A percentile compares a stretch with the other conserved stretches of the same genome.
Conservation (phyloP, 768 basidiomycete genomes). For the Amyloporia xantha region DNA sequence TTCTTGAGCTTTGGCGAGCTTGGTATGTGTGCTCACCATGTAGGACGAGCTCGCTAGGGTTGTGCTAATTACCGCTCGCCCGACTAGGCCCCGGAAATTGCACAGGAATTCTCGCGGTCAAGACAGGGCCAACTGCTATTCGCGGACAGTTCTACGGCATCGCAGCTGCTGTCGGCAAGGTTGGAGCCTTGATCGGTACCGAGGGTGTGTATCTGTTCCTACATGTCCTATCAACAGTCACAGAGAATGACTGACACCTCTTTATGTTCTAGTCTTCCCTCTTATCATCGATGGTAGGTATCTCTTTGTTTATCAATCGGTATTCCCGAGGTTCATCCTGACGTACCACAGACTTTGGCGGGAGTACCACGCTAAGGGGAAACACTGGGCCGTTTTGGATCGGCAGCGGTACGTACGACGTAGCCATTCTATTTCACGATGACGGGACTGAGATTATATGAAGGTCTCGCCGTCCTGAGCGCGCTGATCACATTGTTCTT, state of each 20-base stretch:
- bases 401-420: constrained; percentile 47
- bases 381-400: constrained; percentile 91
- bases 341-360: constrained; percentile 50
- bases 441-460: background rate
- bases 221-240: background rate
- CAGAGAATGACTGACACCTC: background rate
- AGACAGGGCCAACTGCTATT: constrained; percentile 78
- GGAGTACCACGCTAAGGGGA: constrained; percentile 40
- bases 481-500: constrained; percentile 68
- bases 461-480: constrained; percentile 68
- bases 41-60: too few species aligned
- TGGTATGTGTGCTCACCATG: constrained; percentile 32
- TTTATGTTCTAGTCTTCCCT: constrained; percentile 44
- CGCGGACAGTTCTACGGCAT: constrained; percentile 83
- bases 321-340: background rate
- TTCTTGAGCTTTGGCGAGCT: constrained; percentile 88
- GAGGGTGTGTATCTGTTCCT: constrained; percentile 46
- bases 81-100: constrained; percentile 71
- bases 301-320: background rate
- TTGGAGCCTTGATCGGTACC: constrained; percentile 79
- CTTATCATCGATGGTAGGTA: constrained; percentile 51
- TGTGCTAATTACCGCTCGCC: background rate
- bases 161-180: constrained; percentile 81
- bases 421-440: background rate
- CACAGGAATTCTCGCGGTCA: constrained; percentile 78